Evolutionary conservation across 768 basidiomycete genomes (phyloP), one percentile per base, ranked within the genome.

Genomic region (Bullera alba): DNA sequence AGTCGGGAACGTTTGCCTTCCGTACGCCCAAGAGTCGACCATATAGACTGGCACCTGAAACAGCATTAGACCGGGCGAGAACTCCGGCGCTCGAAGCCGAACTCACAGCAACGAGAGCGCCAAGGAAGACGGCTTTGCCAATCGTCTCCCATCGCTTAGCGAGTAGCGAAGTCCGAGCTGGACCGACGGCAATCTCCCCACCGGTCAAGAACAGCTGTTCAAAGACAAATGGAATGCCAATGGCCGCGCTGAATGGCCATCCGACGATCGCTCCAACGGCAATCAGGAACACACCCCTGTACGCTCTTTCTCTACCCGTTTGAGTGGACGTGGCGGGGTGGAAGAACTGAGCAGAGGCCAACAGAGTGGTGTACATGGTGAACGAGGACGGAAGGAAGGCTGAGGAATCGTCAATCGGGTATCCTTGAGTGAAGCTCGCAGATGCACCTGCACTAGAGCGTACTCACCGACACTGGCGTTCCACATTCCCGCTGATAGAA

Each of bases 381-480:
- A 97, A 96, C 10, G 91, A 84, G 15, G 93, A 96, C 0, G 93
- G 91, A 8, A 99, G 79, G 75, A 99, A 86, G 1, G 95, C 88
- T 95, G 27, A 15, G 38, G 42, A 8, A 8, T 8, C 39, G 42
- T 26, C 21, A 19, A 21, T 46, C n/a, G n/a, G n/a, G n/a, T 5
- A 17, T 10, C n/a, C 19, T 48, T 10, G 19, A 37, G 10, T 36
- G 23, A 29, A 22, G 12, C 45, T 28, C 47, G 12, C 21, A 25
- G 16, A n/a, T 4, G 21, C 5, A 27, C 5, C 17, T 23, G 17
- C 16, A 15, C 34, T 19, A 19, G 23, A 17, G 14, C 45, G 15
- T 22, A 74, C 78, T 55, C 61, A 90, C 92, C 83, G 42, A 85
- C 77, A 43, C 90, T 79, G 3, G 93, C 85, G 60, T 82, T 87